Conservation (phyloP, 768 basidiomycete genomes). For the Cystofilobasidium capitatum region DNA sequence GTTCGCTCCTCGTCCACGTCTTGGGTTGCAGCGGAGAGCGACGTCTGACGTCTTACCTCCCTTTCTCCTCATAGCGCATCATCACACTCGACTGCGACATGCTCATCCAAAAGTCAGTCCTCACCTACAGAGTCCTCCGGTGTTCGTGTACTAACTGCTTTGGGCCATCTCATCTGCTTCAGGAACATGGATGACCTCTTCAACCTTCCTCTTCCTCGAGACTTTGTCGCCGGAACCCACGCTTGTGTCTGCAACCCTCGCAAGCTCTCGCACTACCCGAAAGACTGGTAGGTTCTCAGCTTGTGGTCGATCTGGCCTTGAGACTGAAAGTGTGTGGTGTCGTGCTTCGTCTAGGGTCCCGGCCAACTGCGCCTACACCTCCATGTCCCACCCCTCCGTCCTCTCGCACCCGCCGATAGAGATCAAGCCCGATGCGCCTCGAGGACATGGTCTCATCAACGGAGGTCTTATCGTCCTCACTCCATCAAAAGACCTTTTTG, state of each 20-base stretch:
- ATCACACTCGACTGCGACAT: conserved; percentile 83
- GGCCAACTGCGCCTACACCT: conserved; percentile 77
- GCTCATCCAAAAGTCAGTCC: conserved; percentile 51
- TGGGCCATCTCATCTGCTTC: not conserved
- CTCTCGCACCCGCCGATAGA: conserved; percentile 44
- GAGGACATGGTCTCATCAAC: conserved; percentile 60
- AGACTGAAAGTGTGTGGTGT: not conserved
- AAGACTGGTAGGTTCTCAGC: conserved; percentile 56
- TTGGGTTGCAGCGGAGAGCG: not conserved
- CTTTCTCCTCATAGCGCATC: conserved; percentile 39
- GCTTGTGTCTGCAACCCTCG: conserved; percentile 92
- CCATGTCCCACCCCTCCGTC: conserved; percentile 41
- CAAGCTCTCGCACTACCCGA: conserved; percentile 71
- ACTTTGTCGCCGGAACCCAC: conserved; percentile 61
- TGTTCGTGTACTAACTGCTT: not conserved
- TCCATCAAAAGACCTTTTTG: conserved; percentile 55
- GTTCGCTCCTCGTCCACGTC: not conserved
- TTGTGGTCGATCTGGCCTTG: not conserved
- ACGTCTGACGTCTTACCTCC: not conserved
- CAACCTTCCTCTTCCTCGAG: conserved; percentile 48
- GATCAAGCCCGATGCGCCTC: conserved; percentile 48
- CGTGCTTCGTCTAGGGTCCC: conserved; percentile 55
- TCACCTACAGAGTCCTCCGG: not conserved
- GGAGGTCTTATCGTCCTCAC: conserved; percentile 76
- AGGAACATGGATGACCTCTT: conserved; percentile 65